A percentile compares a stretch with the other conserved stretches of the same genome.
phyloP scores from a whole-genome alignment of 2,329 filamentous ascomycete genomes.

The Sclerotinia subarctica region DNA sequence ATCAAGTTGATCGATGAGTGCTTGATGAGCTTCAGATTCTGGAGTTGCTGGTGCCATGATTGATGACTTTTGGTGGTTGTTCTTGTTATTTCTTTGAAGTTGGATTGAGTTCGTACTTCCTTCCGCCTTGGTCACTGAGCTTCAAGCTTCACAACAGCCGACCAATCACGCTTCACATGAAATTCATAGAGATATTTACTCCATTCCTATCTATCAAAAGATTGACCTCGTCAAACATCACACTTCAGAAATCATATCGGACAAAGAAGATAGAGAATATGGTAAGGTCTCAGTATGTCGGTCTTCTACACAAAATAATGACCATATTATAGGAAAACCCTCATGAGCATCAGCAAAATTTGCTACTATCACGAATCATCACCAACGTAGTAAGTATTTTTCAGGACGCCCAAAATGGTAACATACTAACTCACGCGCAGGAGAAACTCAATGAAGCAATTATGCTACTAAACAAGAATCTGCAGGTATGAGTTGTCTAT shows the following conservation, averaged over 20 bases:
- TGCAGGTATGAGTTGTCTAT: slow-evolving; percentile 60
- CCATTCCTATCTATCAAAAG: background rate
- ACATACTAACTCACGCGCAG: slow-evolving; percentile 46
- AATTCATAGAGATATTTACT: background rate
- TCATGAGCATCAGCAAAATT: slow-evolving; percentile 94
- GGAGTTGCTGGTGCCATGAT: slow-evolving; percentile 36
- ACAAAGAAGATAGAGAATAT: slow-evolving; percentile 19
- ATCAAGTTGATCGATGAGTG: slow-evolving; percentile 87
- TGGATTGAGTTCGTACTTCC: background rate
- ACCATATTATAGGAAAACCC: slow-evolving; percentile 69
- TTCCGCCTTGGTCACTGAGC: slow-evolving; percentile 8
- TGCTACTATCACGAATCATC: slow-evolving; percentile 91
- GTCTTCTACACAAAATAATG: background rate
- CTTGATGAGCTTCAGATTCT: slow-evolving; percentile 66
- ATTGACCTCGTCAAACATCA: background rate
- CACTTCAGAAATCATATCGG: background rate
- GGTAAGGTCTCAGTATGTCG: slow-evolving; percentile 17
- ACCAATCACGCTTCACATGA: slow-evolving; percentile 5
- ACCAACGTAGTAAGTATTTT: slow-evolving; percentile 80
- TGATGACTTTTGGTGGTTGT: slow-evolving; percentile 6
- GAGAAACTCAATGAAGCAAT: slow-evolving; percentile 97
- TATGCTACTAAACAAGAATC: slow-evolving; percentile 85
- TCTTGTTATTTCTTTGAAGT: slow-evolving; percentile 10
- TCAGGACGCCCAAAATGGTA: background rate
- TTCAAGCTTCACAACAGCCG: slow-evolving; percentile 13